Percentiles rank a stretch among this genome's conserved stretches.
phyloP scores from a whole-genome alignment of 495 filamentous ascomycete species.

The Sordaria brevicollis region DNA sequence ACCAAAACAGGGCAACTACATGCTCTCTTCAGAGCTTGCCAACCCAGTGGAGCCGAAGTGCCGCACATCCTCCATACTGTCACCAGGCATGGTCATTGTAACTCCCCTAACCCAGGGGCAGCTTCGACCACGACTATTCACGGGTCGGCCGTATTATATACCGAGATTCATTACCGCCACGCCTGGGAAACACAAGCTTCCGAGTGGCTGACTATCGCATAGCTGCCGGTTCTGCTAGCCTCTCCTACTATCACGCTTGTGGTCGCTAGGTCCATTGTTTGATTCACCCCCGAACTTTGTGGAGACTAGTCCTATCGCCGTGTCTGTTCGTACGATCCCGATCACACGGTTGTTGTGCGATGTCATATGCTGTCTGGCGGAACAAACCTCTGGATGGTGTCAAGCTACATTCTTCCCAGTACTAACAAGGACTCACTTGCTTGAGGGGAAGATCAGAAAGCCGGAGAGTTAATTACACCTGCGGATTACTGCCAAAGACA shows the following conservation, averaged over 20 bases:
- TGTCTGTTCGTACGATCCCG: background rate
- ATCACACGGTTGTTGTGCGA: background rate
- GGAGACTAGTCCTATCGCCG: background rate
- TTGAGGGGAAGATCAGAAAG: too few species aligned
- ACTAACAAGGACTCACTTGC: too few species aligned
- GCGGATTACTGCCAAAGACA: background rate
- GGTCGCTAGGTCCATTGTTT: background rate
- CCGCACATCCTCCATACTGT: background rate
- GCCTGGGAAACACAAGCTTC: background rate
- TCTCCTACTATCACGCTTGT: background rate
- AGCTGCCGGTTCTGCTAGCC: background rate
- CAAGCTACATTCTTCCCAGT: too few species aligned
- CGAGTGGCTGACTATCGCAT: background rate
- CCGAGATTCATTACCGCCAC: background rate
- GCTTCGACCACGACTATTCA: background rate
- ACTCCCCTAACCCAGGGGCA: background rate
- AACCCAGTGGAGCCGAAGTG: background rate
- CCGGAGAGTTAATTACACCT: too few species aligned
- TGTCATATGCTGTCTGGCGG: background rate
- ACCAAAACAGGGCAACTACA: background rate
- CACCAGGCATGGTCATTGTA: background rate
- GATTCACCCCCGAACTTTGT: background rate
- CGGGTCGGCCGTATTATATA: background rate
- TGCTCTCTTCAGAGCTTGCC: background rate
- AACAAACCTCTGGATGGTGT: too few species aligned